Evolutionary conservation across 345 rosid genomes (phyloP), one percentile per base, ranked within the genome.

Genomic region (Syzygium grande): DNA sequence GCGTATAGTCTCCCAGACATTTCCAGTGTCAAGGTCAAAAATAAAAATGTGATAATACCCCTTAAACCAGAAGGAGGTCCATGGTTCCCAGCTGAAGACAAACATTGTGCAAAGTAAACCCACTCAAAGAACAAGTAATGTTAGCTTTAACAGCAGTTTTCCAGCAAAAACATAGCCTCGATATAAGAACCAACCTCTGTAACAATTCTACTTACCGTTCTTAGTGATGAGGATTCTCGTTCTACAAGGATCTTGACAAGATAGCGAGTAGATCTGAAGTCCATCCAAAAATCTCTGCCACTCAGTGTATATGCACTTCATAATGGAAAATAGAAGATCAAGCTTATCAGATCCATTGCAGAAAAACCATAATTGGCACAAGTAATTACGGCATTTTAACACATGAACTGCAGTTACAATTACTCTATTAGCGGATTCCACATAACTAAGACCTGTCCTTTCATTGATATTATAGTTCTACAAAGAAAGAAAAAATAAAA

Each of bases 201-300:
- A 59, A 86, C 56, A 29, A 29, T 85, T 46, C 21, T 86, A 46
- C 86, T 91, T 89, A 98, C 99, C 93, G 84, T 93, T 92, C 95
- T 92, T 85, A 93, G 46, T 9, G 94, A 93, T 22, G 90, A 87
- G 17, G 94, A 90, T 89, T 93, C 95, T 90, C 93, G 92, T 89
- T 94, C 91, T n/a, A 92, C 94, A 93, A 88, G 85, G 98, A 91
- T 90, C 94, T 94, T 34, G 94, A 94, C 88, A 98, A 89, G 85
- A 98, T 89, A 77, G 95, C 87, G 51, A 94, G 91, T 84, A 93
- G 54, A 89, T 94, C 94, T 87, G 92, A 93, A 78, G 95, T 89
- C 93, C 97, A 93, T 84, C 95, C 94, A 68, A 92, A 84, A 98
- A 87, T 51, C 95, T 96, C 89, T 94, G 96, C 99, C 97, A 96